These are phyloP conservation scores for Ilex asprella DNA, from an alignment of 257 asterid genomes.

Conservation along the genomic window DNA sequence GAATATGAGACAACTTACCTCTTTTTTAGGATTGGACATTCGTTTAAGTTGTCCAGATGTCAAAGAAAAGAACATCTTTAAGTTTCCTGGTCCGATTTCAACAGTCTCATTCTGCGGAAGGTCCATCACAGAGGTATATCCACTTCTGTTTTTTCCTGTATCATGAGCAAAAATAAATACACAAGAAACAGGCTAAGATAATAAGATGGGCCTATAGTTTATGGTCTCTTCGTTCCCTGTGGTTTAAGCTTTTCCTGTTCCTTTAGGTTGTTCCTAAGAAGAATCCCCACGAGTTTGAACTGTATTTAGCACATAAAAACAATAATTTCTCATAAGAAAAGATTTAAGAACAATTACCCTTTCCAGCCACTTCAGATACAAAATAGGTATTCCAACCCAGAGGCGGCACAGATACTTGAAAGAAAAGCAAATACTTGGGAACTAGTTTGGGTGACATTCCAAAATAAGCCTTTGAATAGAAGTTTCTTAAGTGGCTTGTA, in stretches of 20 bases:
- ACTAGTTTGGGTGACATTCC: slow-evolving; percentile 45
- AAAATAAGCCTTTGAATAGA: slow-evolving; percentile 61
- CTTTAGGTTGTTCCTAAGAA: background rate
- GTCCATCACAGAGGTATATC: slow-evolving; percentile 17
- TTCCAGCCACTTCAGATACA: slow-evolving; percentile 44
- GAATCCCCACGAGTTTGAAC: background rate
- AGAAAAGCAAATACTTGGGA: slow-evolving; percentile 68
- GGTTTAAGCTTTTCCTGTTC: background rate
- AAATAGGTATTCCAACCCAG: slow-evolving; percentile 77
- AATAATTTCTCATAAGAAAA: background rate
- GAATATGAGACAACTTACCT: slow-evolving; percentile 37
- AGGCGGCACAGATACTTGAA: slow-evolving; percentile 61
- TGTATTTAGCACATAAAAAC: slow-evolving; percentile 1
- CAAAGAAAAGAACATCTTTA: slow-evolving; percentile 67
- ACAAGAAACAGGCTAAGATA: background rate
- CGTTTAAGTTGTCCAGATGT: slow-evolving; percentile 71
- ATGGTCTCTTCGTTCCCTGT: background rate
- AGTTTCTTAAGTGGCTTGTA: slow-evolving; percentile 45
- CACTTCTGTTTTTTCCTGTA: slow-evolving; percentile 32
- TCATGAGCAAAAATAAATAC: slow-evolving; percentile 9
- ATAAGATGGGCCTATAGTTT: background rate
- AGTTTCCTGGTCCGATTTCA: slow-evolving; percentile 68
- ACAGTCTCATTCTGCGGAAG: slow-evolving; percentile 35
- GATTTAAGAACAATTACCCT: slow-evolving; percentile 24
- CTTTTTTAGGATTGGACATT: slow-evolving; percentile 55